phyloP scores from a whole-genome alignment of 2,329 filamentous ascomycete species.

The Coccinonectria pachysandricola region DNA sequence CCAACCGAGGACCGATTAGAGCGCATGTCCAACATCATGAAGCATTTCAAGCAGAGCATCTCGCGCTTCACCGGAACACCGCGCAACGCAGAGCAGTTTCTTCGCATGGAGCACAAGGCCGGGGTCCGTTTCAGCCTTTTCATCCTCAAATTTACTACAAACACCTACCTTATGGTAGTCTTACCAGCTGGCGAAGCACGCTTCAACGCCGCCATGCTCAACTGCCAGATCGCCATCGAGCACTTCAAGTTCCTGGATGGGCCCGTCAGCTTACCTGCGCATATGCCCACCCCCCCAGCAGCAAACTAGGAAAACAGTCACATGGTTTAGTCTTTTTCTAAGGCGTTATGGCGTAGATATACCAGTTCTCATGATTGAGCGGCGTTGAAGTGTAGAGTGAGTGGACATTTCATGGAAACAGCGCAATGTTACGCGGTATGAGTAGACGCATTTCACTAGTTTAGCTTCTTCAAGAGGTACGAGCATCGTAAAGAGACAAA shows the following conservation, averaged over 20 bases:
- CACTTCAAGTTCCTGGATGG: slow-evolving; percentile 64
- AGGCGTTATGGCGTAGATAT: slow-evolving; percentile 19
- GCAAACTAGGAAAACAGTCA: slow-evolving; percentile 1
- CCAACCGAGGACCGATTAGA: slow-evolving; percentile 90
- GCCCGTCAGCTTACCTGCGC: slow-evolving; percentile 16
- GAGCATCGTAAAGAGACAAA: slow-evolving; percentile 2
- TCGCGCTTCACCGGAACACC: slow-evolving; percentile 69
- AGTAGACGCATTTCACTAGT: too few species aligned
- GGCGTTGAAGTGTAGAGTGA: slow-evolving; percentile 4
- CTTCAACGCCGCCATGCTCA: slow-evolving; percentile 84
- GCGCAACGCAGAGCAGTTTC: slow-evolving; percentile 73
- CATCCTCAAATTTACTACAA: slow-evolving; percentile 90
- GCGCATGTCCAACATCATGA: slow-evolving; percentile 91
- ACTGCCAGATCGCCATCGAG: slow-evolving; percentile 76
- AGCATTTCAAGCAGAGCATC: slow-evolving; percentile 87
- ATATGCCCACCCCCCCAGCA: slow-evolving; percentile 3
- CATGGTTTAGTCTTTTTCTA: slow-evolving; percentile 6
- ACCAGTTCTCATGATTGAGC: slow-evolving; percentile 11
- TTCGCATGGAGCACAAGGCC: slow-evolving; percentile 71
- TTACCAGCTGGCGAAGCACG: slow-evolving; percentile 83
- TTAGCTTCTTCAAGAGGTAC: slow-evolving; percentile 2
- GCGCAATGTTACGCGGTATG: too few species aligned
- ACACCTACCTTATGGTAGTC: slow-evolving; percentile 90
- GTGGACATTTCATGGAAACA: slow-evolving; percentile 3
- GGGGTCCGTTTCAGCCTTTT: slow-evolving; percentile 78